These are phyloP conservation scores for Mortierella sp. DNA, from an alignment of 371 early-diverging fungal genomes.

Conservation along the genomic window DNA sequence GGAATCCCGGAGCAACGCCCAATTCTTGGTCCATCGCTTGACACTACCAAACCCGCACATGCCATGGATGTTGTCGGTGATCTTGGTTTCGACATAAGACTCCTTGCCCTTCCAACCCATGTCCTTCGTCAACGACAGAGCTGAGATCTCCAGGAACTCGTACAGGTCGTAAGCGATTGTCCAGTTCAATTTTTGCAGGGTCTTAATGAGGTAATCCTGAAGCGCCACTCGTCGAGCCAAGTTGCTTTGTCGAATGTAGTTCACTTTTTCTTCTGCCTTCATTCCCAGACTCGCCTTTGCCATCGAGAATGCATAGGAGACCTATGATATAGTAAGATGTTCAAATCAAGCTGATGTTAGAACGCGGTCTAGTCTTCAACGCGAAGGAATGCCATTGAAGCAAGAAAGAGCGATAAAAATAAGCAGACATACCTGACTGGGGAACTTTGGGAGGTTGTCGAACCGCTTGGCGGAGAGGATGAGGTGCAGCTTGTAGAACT, in stretches of 20 bases:
- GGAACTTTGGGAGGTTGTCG: slow-evolving; percentile 66
- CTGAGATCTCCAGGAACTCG: slow-evolving; percentile 86
- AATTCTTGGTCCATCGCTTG: slow-evolving; percentile 71
- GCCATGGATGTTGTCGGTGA: slow-evolving; percentile 59
- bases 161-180: slow-evolving; percentile 77
- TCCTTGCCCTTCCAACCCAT: slow-evolving; percentile 93
- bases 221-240: slow-evolving; percentile 73
- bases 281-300: slow-evolving; percentile 37
- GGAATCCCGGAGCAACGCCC: slow-evolving; percentile 86
- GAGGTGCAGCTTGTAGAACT: slow-evolving; percentile 81
- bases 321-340: slow-evolving; percentile 3
- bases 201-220: slow-evolving; percentile 69
- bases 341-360: background rate
- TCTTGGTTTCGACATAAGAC: slow-evolving; percentile 74
- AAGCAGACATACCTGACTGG: slow-evolving; percentile 61
- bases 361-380: background rate
- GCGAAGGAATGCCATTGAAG: background rate
- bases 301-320: slow-evolving; percentile 30
- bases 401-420: background rate
- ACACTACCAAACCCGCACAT: slow-evolving; percentile 57
- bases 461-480: slow-evolving; percentile 66
- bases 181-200: slow-evolving; percentile 72
- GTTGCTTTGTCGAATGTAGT: slow-evolving; percentile 57
- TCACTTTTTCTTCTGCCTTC: slow-evolving; percentile 23
- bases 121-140: slow-evolving; percentile 78